Evolutionary conservation across 345 rosid species (phyloP).

Genomic region (Turritis glabra): DNA sequence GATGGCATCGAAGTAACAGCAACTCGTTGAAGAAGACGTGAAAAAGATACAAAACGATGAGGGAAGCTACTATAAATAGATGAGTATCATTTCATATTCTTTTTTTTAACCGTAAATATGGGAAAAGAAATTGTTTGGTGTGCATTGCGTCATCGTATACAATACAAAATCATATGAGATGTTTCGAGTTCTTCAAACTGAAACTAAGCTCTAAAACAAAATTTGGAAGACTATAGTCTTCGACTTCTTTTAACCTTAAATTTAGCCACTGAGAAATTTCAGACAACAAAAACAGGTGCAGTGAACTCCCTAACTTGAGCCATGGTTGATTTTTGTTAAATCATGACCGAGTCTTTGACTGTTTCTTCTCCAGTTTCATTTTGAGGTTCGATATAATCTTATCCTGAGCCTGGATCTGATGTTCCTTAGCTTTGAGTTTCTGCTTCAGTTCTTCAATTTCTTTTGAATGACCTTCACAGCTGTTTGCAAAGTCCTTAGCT

Average conservation of each 20-base stretch:
- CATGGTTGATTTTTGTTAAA: too few relatives aligned
- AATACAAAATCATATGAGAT: constrained; percentile 4
- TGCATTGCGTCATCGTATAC: constrained; percentile 1
- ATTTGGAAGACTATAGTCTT: constrained; percentile 9
- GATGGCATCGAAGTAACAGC: not conserved
- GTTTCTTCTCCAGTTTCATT: constrained; percentile 33
- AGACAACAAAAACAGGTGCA: constrained; percentile 1
- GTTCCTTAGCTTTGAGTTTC: constrained; percentile 46
- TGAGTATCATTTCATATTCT: constrained; percentile 23
- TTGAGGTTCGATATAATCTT: constrained; percentile 51
- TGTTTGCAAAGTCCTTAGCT: constrained; percentile 14
- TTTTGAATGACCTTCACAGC: constrained; percentile 35
- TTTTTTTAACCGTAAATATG: constrained; percentile 24
- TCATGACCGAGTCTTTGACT: not conserved
- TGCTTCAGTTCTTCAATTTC: constrained; percentile 57
- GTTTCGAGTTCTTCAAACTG: not conserved
- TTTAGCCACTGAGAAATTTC: not conserved
- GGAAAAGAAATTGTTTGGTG: not conserved
- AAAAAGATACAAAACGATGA: not conserved
- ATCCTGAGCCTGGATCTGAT: constrained; percentile 44
- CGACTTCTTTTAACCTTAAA: not conserved
- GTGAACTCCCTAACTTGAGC: not conserved
- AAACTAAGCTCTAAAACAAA: constrained; percentile 6
- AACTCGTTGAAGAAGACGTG: constrained; percentile 1
- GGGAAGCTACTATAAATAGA: not conserved